phyloP scores from a whole-genome alignment of 2,329 filamentous ascomycete genomes.

The Pseudocercospora ulei region DNA sequence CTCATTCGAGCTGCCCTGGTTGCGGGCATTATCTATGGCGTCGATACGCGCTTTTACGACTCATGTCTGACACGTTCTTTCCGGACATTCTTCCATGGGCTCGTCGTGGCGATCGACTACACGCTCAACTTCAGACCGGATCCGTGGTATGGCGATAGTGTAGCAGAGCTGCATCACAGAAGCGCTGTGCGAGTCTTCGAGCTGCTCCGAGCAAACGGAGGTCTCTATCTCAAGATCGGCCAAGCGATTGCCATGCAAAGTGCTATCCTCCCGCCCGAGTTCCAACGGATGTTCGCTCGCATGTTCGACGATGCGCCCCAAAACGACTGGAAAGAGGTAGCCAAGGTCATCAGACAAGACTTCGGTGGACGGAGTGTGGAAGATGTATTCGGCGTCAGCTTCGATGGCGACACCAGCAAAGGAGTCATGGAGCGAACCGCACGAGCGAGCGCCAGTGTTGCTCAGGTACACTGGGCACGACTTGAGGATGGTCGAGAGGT shows the following conservation, averaged over 20 bases:
- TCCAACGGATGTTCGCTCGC: slow-evolving; percentile 86
- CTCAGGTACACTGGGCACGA: slow-evolving; percentile 91
- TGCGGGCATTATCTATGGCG: slow-evolving; percentile 53
- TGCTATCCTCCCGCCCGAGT: slow-evolving; percentile 83
- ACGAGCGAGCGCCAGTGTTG: slow-evolving; percentile 78
- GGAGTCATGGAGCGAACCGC: slow-evolving; percentile 62
- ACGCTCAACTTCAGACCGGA: slow-evolving; percentile 87
- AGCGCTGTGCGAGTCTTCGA: slow-evolving; percentile 77
- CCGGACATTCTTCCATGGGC: slow-evolving; percentile 69
- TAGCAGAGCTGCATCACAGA: slow-evolving; percentile 68
- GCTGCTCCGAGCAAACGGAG: slow-evolving; percentile 75
- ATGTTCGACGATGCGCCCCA: slow-evolving; percentile 99
- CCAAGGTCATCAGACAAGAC: slow-evolving; percentile 75
- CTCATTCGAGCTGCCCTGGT: slow-evolving; percentile 53
- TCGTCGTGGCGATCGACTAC: slow-evolving; percentile 81
- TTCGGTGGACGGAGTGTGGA: slow-evolving; percentile 75
- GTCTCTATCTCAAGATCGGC: slow-evolving; percentile 92
- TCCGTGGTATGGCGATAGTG: slow-evolving; percentile 61
- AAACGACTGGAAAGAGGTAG: slow-evolving; percentile 75
- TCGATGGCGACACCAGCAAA: slow-evolving; percentile 45
- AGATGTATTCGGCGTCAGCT: slow-evolving; percentile 86
- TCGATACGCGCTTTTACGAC: slow-evolving; percentile 68
- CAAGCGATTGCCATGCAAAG: slow-evolving; percentile 98
- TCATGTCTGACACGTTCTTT: slow-evolving; percentile 67
- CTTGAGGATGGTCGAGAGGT: slow-evolving; percentile 80